These are phyloP conservation scores for Amphibolis antarctica DNA, from an alignment of 106 monocot genomes.

Conservation along the genomic window DNA sequence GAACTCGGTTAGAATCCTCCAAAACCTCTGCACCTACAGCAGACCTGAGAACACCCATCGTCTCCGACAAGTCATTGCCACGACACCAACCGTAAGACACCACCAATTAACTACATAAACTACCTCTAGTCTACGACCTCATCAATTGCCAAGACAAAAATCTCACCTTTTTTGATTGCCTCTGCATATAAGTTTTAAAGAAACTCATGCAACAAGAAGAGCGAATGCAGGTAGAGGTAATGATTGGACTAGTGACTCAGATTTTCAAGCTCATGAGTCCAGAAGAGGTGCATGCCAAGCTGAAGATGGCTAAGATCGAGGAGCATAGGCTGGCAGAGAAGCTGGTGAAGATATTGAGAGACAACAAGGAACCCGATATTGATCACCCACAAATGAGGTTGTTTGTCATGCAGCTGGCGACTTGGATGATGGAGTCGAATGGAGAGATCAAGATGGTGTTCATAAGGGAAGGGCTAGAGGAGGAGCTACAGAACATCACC, in stretches of 20 bases:
- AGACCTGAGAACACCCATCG: background rate
- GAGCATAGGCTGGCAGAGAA: slow-evolving; percentile 21
- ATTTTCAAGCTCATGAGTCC: slow-evolving; percentile 30
- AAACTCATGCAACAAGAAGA: slow-evolving; percentile 21
- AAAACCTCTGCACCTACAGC: slow-evolving; percentile 41
- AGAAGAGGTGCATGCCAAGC: slow-evolving; percentile 17
- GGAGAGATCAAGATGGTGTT: slow-evolving; percentile 25
- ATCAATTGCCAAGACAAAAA: background rate
- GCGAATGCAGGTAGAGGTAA: slow-evolving; percentile 38
- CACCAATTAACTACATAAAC: background rate
- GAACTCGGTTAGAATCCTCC: slow-evolving; percentile 37
- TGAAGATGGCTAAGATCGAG: slow-evolving; percentile 14
- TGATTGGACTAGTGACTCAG: slow-evolving; percentile 41
- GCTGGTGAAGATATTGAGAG: slow-evolving; percentile 29
- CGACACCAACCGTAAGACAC: slow-evolving; percentile 33
- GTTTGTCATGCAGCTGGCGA: slow-evolving; percentile 38
- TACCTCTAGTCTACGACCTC: too few relatives aligned
- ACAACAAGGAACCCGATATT: slow-evolving; percentile 24
- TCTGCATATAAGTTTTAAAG: slow-evolving; percentile 37
- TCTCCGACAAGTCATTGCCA: slow-evolving; percentile 21
- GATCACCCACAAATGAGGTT: slow-evolving; percentile 55
- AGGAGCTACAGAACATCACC: slow-evolving; percentile 28
- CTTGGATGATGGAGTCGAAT: slow-evolving; percentile 37
- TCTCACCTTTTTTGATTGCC: background rate
- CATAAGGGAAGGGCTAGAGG: slow-evolving; percentile 17